Base-by-base conservation (phyloP, 805 yeast genomes). In the Saccharomycopsis sp. region DNA sequence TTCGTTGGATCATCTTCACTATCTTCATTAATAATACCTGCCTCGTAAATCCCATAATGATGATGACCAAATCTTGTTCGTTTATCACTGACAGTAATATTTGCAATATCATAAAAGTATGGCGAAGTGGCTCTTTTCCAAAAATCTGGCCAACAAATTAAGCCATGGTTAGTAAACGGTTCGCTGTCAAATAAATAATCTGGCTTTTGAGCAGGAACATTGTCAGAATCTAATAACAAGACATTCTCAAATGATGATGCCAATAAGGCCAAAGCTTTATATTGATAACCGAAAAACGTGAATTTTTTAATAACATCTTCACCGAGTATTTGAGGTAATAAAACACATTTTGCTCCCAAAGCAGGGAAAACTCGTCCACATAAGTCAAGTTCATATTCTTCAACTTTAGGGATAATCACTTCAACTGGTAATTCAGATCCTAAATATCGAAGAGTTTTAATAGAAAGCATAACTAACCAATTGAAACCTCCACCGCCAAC, bases 191-290 rank as follows among this genome's bases (percentile, higher is more conserved):
- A 76, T 22, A 79, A 54, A 8, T 55, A 55, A 51, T 74, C 79
- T 1, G 84, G 80, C 21, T 71, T 65, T 47, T 63, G 62, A 4
- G 77, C 70, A 0, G 85, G 81, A 42, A 80, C 69, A 50, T 81
- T 77, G 59, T 84, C 93, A 32, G 86, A 74, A 55, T 84, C 94
- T 53, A 82, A 60, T 38, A 83, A 63, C 51, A 82, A 67, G n/a
- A 82, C 83, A 54, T 81, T 78, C 53, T 84, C 85, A 59, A 84
- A 84, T 31, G 81, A 71, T 2, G 89, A 81, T 14, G 81, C 82
- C 44, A 85, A 66, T 40, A 85, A 56, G 0, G 90, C 84, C 50
- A 83, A 66, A 0, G 80, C 74, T 58, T 82, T 83, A 56, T 74
- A 75, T 52, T 81, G 88, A 58, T 79, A 82, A 8, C 77, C 80